Evolutionary conservation across 129 eudicot genomes (phyloP).

Genomic region (Flaveria bidentis): DNA sequence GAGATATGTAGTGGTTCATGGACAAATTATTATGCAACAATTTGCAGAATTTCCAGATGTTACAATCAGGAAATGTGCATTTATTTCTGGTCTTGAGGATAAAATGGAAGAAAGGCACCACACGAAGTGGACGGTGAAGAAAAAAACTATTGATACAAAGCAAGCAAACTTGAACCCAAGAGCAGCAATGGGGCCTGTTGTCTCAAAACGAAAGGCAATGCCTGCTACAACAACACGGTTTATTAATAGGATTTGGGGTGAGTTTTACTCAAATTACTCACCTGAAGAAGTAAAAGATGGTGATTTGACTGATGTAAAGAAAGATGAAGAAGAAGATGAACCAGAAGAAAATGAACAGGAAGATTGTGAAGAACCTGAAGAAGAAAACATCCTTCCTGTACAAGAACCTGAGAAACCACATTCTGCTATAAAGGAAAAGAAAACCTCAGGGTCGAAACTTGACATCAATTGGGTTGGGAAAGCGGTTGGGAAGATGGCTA

Average conservation of each 20-base stretch:
- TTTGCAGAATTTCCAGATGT: constrained; percentile 88
- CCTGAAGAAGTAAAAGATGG: constrained; percentile 72
- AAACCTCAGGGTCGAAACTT: constrained; percentile 29
- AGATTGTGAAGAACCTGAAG: constrained; percentile 53
- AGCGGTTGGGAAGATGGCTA: constrained; percentile 44
- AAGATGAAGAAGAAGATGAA: constrained; percentile 64
- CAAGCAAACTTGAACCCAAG: constrained; percentile 71
- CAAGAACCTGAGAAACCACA: constrained; percentile 31
- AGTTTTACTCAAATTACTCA: constrained; percentile 75
- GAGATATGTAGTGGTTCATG: constrained; percentile 87
- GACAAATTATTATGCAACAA: constrained; percentile 86
- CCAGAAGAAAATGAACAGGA: constrained; percentile 69
- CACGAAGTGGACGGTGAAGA: constrained; percentile 92
- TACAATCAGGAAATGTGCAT: constrained; percentile 66
- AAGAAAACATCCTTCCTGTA: constrained; percentile 28
- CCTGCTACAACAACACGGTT: constrained; percentile 90
- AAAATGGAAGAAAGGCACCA: constrained; percentile 94
- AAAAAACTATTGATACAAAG: constrained; percentile 53
- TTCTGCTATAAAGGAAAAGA: constrained; percentile 36
- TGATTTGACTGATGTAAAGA: constrained; percentile 45
- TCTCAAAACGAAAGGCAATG: constrained; percentile 74
- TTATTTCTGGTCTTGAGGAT: constrained; percentile 63
- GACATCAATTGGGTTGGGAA: constrained; percentile 73
- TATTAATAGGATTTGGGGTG: constrained; percentile 93
- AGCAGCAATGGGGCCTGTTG: constrained; percentile 69